Base-by-base conservation (phyloP, 139 green algal species). In the Deuterostichococcus epilithicus region DNA sequence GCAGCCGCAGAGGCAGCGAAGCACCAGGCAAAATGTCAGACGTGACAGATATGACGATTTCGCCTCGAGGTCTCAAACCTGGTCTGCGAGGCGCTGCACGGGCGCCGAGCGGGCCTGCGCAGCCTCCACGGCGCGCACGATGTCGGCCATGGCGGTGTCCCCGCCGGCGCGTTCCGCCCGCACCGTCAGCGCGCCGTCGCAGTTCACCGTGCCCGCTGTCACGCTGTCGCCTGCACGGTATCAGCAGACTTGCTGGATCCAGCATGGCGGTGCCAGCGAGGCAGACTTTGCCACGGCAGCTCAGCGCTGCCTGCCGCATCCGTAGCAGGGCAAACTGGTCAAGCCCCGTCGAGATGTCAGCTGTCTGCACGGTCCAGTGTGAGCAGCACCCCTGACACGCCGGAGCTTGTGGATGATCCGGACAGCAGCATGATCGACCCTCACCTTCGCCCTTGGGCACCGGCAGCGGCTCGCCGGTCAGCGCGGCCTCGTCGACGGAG, bases 381-480 rank as follows among this genome's bases (percentile, higher is more conserved):
- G 37, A 4, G 26, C 1, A 0, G 0, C 0, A 26, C 33, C 67
- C 1, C 22, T 20, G 10, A 44, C 76, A 81, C 76, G 69, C 30
- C 60, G 34, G 5, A 76, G 15, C 59, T 76, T 68, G 23, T 76
- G 68, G 25, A n/a, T n/a, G n/a, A n/a, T n/a, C n/a, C n/a, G n/a
- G n/a, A n/a, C n/a, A 80, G 10, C 28, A 80, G 13, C 36, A 78
- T 73, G 10, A 28, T 70, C 30, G 13, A 80, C 30, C 15, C 22
- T 52, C 74, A 80, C 86, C 81, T 80, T 80, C 65, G 8, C 38
- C 25, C 77, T 96, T 96, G 67, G 83, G 85, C 33, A 97, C 78
- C 0, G 93, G 93, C 81, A 95, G 78, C 0, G 93, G 85, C 86
- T 97, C 93, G 5, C 93, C 93, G 18, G 90, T 95, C 6, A 97